Evolutionary conservation across 208 protist species (phyloP), one percentile per base, ranked within the genome.

Genomic region (Naegleria fowleri): DNA sequence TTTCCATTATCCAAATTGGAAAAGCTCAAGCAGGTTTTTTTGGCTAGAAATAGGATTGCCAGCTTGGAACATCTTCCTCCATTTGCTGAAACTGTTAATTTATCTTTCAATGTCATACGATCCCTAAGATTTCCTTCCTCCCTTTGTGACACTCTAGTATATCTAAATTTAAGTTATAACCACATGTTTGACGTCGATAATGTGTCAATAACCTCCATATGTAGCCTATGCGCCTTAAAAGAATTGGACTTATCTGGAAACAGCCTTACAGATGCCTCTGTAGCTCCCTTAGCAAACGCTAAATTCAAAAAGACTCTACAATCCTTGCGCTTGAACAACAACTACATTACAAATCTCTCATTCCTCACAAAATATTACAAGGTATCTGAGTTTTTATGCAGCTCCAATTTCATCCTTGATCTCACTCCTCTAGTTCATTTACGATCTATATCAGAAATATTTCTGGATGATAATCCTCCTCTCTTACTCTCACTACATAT

Each of bases 161-260:
- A 79, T 33, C 29, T 79, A 79, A 79, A 79, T 79, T 79, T 79
- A 33, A 79, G 67, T 79, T 79, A 79, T 79, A 79, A 79, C 9
- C 16, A 79, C 5, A 79, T 79, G 1, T 48, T 48, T 48, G 43
- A 48, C 43, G 43, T 7, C 43, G 43, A 48, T 48, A 33, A 79
- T 29, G 29, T 79, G 36, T 36, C 19, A 36, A 36, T 79, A 36
- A 25, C 19, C 19, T 36, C 67, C 29, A 11, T 79, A 15, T 79
- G 67, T 33, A 7, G n/a, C 29, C 1, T 79, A 25, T 9, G 36
- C 29, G 19, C 25, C 29, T 79, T 79, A 33, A 33, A 79, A 79
- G 67, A 79, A 33, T 33, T 79, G 36, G 67, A 79, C 36, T 36
- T 79, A 11, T 36, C 67, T 15, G 67, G 67, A 36, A 79, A 79